Evolutionary conservation across 441 rosid species (phyloP).

Genomic region (Kokia cookei): DNA sequence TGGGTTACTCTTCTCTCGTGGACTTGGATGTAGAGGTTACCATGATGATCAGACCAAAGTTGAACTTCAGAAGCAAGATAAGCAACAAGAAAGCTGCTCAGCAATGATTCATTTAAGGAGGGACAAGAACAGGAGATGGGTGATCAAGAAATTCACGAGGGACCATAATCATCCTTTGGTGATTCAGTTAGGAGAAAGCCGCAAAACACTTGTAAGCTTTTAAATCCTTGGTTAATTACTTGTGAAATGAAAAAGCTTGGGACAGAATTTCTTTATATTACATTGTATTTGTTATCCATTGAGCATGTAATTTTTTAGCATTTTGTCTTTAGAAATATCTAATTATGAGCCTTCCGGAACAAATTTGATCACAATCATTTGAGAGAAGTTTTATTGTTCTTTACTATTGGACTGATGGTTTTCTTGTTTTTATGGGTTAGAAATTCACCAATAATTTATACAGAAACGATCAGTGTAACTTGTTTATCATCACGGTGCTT

Average conservation of each 20-base stretch:
- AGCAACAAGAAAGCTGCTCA: conserved; percentile 45
- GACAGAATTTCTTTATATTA: neutral
- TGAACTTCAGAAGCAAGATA: conserved; percentile 25
- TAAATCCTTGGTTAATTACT: conserved; percentile 46
- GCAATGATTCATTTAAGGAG: conserved; percentile 61
- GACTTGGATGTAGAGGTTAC: conserved; percentile 67
- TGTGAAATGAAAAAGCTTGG: neutral
- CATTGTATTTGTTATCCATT: neutral
- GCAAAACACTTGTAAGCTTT: conserved; percentile 62
- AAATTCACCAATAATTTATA: neutral
- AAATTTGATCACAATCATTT: neutral
- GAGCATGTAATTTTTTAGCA: neutral
- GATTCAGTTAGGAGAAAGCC: conserved; percentile 13
- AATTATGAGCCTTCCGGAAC: neutral
- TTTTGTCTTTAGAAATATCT: neutral
- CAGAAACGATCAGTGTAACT: neutral
- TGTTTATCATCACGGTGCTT: neutral
- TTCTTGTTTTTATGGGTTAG: neutral
- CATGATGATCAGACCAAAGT: conserved; percentile 22
- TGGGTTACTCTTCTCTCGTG: conserved; percentile 53
- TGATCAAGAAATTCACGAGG: conserved; percentile 48
- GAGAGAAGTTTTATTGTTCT: neutral
- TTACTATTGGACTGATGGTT: neutral
- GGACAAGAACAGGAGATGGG: conserved; percentile 49
- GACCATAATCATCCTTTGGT: conserved; percentile 65